A percentile compares a stretch with the other conserved stretches of the same genome.
Evolutionary conservation across 1,139 yeast species (phyloP).

Genomic region (Candida albicans): DNA sequence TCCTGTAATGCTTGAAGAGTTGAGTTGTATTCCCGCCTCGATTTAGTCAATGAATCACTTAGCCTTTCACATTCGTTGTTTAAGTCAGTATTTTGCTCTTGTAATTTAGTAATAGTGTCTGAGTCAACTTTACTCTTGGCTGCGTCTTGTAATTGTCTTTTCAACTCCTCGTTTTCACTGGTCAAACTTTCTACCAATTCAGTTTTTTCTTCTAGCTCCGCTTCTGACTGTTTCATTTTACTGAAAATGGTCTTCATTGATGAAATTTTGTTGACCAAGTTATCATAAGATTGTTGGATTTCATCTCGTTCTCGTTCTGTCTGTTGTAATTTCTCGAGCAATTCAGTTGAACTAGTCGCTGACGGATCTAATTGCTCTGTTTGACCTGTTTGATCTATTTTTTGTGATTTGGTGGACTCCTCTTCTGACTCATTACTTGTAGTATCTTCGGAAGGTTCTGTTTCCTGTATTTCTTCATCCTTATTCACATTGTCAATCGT

Average conservation of each 20-base stretch:
- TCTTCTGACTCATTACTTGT: background rate
- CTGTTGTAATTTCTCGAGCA: constrained; percentile 12
- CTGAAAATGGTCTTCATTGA: constrained; percentile 76
- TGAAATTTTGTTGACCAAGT: constrained; percentile 70
- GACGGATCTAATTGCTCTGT: background rate
- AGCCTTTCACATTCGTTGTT: constrained; percentile 69
- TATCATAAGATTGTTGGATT: constrained; percentile 70
- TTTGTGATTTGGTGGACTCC: background rate
- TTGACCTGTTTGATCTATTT: background rate
- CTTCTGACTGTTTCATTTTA: constrained; percentile 75
- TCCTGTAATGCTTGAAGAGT: constrained; percentile 43
- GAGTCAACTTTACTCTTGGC: constrained; percentile 24
- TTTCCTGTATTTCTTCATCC: background rate
- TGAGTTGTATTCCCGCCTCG: constrained; percentile 48
- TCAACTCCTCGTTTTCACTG: constrained; percentile 30
- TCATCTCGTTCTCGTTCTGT: constrained; percentile 57
- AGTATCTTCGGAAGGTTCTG: background rate
- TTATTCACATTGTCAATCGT: background rate
- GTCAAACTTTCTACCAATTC: constrained; percentile 32
- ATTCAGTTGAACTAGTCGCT: constrained; percentile 2
- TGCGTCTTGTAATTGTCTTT: constrained; percentile 10
- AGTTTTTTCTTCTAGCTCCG: constrained; percentile 62
- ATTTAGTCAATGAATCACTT: constrained; percentile 46
- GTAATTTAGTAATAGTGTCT: constrained; percentile 18
- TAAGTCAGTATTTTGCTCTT: constrained; percentile 52